A percentile compares a stretch with the other conserved stretches of the same genome.
Evolutionary conservation across 345 rosid genomes (phyloP).

Genomic region (Sisymbrium irio): DNA sequence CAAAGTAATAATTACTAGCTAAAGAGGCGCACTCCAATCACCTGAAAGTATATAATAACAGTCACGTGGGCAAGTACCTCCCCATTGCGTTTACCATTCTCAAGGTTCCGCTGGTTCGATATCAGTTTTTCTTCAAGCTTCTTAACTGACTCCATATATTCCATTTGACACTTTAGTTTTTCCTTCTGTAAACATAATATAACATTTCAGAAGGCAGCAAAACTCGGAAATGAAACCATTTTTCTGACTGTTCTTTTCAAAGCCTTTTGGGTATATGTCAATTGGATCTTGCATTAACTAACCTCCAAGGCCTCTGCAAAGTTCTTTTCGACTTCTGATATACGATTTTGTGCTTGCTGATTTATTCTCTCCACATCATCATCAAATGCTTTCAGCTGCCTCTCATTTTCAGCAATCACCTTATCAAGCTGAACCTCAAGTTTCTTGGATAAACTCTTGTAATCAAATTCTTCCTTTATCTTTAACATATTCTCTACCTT

Average conservation of each 20-base stretch:
- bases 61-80: conserved; percentile 45
- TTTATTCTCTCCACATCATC: conserved; percentile 81
- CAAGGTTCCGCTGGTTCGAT: conserved; percentile 59
- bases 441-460: conserved; percentile 90
- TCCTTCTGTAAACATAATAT: conserved; percentile 57
- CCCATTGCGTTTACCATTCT: conserved; percentile 42
- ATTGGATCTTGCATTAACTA: conserved; percentile 26
- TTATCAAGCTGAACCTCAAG: conserved; percentile 90
- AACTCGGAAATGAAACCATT: conserved; percentile 10
- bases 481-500: conserved; percentile 99
- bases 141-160: conserved; percentile 84
- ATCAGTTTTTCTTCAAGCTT: conserved; percentile 86
- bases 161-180: conserved; percentile 81
- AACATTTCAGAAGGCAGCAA: not conserved
- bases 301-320: conserved; percentile 89
- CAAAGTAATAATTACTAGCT: conserved; percentile 1
- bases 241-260: not conserved
- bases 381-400: conserved; percentile 87
- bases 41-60: not conserved
- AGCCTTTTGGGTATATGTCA: not conserved
- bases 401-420: conserved; percentile 89
- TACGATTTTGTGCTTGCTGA: conserved; percentile 66
- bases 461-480: conserved; percentile 98
- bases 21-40: conserved; percentile 3
- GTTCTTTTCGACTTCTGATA: conserved; percentile 77